phyloP scores from a whole-genome alignment of 352 stramenopile genomes.

The Globisporangium uncinulatum region DNA sequence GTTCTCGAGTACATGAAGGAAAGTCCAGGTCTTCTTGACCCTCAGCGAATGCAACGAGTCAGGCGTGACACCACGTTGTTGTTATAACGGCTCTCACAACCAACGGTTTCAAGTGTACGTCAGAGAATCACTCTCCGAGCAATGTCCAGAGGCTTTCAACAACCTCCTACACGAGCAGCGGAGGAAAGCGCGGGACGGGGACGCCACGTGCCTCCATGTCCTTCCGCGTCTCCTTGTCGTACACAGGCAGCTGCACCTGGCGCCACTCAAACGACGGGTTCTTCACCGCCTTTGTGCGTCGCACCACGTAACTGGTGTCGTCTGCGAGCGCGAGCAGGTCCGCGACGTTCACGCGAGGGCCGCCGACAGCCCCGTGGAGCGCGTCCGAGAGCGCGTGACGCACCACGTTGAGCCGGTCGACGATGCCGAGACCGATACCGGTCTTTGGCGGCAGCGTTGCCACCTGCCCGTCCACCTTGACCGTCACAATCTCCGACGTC shows the following conservation, averaged over 20 bases:
- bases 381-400: constrained; percentile 50
- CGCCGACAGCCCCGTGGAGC: constrained; percentile 27
- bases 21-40: no score
- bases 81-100: neutral
- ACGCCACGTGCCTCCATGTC: constrained; percentile 19
- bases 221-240: constrained; percentile 14
- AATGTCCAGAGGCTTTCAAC: no score
- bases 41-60: no score
- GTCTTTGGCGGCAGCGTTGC: constrained; percentile 40
- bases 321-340: constrained; percentile 37
- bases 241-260: constrained; percentile 34
- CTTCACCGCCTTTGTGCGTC: constrained; percentile 28
- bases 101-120: neutral
- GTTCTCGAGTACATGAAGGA: no score
- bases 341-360: constrained; percentile 22
- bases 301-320: constrained; percentile 38
- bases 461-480: constrained; percentile 61
- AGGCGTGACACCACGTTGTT: no score
- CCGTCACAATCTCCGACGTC: constrained; percentile 44
- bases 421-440: constrained; percentile 27
- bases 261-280: constrained; percentile 38
- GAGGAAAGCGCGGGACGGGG: constrained; percentile 26
- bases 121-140: no score
- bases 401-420: constrained; percentile 43
- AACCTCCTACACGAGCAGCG: constrained; percentile 1